Base-by-base conservation (phyloP, 306 rosid species). In the Cyamopsis tetragonoloba region DNA sequence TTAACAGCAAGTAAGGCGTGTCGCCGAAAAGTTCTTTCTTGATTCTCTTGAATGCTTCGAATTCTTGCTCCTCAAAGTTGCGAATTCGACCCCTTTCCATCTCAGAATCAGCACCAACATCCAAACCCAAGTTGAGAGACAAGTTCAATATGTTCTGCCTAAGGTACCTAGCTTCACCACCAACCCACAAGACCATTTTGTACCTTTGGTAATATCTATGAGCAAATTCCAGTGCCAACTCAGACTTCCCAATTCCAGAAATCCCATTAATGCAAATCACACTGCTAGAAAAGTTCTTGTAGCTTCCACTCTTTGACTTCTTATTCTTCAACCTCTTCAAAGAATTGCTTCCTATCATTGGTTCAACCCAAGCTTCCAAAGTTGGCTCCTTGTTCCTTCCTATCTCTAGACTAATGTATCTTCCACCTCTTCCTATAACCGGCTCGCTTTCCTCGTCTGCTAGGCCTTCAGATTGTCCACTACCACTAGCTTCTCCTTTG, bases 21-120 rank as follows among this genome's bases (percentile, higher is more conserved):
- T 92, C 95, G 37, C 98, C 63, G 35, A 87, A 89, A 27, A 92
- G 53, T 71, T 89, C 96, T 81, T 86, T 85, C 85, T 84, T 89
- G 66, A 92, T 86, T 60, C 92, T 82, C 84, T 84, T 89, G 83
- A 92, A 87, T 9, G 95, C 96, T 70, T 89, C 98, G 1, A 67
- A 56, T 73, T 92, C 98, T 70, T 92, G 98, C 80, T 89, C 98
- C 72, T 92, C 98, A 5, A 92, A 92, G 88, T 87, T 84, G 1
- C 95, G 83, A 19, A 85, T 82, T 41, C 95, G 61, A 3, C 96
- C 95, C 10, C 95, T 78, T 48, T 87, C 96, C 20, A 72, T 85
- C 71, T 89, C 96, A 0, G 79, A 76, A 78, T 86, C 95, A 28
- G 95, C 92, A 68, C 91, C 88, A 38, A 92, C 91, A 74, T 92